Evolutionary conservation across 2,329 filamentous ascomycete species (phyloP).

Genomic region (Nemania sp.): DNA sequence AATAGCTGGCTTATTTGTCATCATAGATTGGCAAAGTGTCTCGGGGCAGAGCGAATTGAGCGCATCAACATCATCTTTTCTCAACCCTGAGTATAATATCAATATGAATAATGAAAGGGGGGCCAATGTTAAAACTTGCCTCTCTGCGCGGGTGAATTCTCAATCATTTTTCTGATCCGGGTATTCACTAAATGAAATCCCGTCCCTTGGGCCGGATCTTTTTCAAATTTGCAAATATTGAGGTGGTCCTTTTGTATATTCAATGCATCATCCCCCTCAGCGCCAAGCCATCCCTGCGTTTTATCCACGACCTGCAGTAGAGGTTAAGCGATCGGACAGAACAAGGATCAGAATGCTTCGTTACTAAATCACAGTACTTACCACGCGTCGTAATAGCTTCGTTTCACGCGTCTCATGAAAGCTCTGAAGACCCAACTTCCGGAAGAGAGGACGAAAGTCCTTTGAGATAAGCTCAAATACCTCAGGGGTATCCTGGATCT

Average conservation of each 20-base stretch:
- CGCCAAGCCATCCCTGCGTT: background rate
- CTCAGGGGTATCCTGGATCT: background rate
- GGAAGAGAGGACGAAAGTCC: background rate
- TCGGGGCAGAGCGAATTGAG: slow-evolving; percentile 3
- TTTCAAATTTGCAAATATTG: slow-evolving; percentile 6
- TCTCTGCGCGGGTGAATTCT: background rate
- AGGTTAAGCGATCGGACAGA: background rate
- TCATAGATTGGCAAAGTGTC: slow-evolving; percentile 4
- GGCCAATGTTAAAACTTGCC: background rate
- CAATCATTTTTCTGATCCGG: background rate
- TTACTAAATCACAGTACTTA: background rate
- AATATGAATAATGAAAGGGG: background rate
- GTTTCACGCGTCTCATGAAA: background rate
- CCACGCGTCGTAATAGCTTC: background rate
- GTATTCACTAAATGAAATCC: background rate
- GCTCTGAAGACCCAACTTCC: background rate
- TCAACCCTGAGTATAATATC: background rate
- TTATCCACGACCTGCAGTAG: background rate
- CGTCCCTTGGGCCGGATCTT: background rate
- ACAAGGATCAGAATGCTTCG: background rate
- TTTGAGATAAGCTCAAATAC: background rate
- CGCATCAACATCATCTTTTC: background rate
- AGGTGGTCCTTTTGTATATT: background rate
- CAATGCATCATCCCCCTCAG: background rate
- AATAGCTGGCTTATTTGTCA: background rate